Conservation (phyloP, 2,329 filamentous ascomycete genomes). For the Colletotrichum simmondsii region DNA sequence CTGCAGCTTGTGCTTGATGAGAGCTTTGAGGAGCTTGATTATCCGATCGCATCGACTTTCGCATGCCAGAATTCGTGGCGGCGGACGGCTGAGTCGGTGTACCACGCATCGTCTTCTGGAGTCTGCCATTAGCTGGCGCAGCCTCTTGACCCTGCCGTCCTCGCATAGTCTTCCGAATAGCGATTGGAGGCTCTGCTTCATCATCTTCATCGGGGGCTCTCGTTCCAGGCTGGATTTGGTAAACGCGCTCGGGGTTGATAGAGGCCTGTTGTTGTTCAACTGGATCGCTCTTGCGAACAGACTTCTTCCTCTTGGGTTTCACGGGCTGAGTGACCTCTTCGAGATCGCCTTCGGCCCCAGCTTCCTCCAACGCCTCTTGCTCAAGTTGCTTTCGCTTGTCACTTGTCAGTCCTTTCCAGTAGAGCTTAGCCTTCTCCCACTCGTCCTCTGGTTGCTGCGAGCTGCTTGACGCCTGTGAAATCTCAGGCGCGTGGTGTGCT, state of each 20-base stretch:
- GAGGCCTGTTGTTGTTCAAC: slow-evolving; percentile 19
- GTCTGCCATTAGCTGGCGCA: slow-evolving; percentile 38
- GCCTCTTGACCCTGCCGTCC: slow-evolving; percentile 24
- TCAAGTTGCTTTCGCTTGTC: slow-evolving; percentile 73
- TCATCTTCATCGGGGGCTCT: slow-evolving; percentile 32
- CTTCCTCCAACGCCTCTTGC: slow-evolving; percentile 65
- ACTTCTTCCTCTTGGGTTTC: slow-evolving; percentile 47
- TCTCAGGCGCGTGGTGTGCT: neutral
- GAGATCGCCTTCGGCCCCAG: slow-evolving; percentile 57
- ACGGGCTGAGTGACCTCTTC: slow-evolving; percentile 46
- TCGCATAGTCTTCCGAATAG: slow-evolving; percentile 17
- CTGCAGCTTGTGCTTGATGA: neutral
- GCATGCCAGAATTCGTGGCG: slow-evolving; percentile 37
- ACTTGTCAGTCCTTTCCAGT: slow-evolving; percentile 74
- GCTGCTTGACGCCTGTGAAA: neutral
- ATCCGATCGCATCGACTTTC: slow-evolving; percentile 38
- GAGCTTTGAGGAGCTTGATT: neutral
- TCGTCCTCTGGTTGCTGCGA: slow-evolving; percentile 50
- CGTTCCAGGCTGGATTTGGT: slow-evolving; percentile 52
- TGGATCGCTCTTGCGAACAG: slow-evolving; percentile 38
- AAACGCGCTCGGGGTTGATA: slow-evolving; percentile 41
- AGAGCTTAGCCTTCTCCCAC: slow-evolving; percentile 76
- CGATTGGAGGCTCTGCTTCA: neutral
- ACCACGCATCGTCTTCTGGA: slow-evolving; percentile 61
- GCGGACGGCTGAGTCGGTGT: slow-evolving; percentile 38